Evolutionary conservation across 2,329 filamentous ascomycete species (phyloP), one percentile per base, ranked within the genome.

Genomic region (Harringtonia lauricola): DNA sequence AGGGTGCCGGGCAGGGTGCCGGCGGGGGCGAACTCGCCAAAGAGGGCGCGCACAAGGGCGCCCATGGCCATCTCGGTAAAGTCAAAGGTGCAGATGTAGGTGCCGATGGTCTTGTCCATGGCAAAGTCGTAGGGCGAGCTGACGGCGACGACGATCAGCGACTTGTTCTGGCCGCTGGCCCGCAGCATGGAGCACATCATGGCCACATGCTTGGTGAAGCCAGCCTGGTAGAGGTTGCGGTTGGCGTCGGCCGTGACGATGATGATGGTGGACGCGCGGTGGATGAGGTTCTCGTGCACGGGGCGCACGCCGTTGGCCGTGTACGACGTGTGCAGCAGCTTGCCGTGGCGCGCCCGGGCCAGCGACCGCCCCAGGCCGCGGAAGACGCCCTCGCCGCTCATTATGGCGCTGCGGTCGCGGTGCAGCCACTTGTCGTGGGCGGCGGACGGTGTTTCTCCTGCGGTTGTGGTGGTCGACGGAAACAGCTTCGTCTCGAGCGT

Each of bases 111-210:
- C 51, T 83, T 83, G 56, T 96, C 90, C 75, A 90, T 88, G 36
- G 87, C 88, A 59, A 96, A 96, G 60, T 96, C 90, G 60, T 95
- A 96, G 0, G 90, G 90, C 1, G 89, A 95, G 62, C 88, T 95
- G 52, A 94, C 89, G 1, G 90, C 85, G 8, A 95, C 83, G 4
- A 95, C 90, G 21, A 95, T 81, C 31, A 95, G 66, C 1, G 89
- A 86, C 63, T 94, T 95, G 60, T 92, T 86, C 57, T 88, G 84
- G 2, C 84, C 84, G 14, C 75, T 76, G 8, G 81, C 79, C 8
- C 79, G 77, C 45, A 87, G 73, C 76, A 88, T 83, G 19, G 85
- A 86, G 63, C 89, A 95, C 64, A 95, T 90, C 83, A 94, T 92
- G 13, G 89, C 83, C 9, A 95, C 86, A 52, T 96, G 90, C 59